Evolutionary conservation across 73 alveolate genomes (phyloP).

Genomic region (Tetrahymena borealis): DNA sequence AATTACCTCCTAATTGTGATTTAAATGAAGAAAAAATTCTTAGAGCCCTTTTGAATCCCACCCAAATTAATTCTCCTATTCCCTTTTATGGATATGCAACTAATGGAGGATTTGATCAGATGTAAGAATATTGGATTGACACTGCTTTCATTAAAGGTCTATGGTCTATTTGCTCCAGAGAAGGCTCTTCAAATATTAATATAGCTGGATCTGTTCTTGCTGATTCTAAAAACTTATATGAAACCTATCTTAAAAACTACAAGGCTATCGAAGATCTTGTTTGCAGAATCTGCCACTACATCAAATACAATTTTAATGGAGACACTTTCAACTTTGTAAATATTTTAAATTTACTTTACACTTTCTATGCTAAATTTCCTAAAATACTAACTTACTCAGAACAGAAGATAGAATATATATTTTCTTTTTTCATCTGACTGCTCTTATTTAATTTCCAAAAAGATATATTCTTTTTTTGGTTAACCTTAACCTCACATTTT

Average conservation of each 20-base stretch:
- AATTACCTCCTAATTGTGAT: background rate
- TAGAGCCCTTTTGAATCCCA: background rate
- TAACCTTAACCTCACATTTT: too few relatives aligned
- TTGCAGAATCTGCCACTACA: background rate
- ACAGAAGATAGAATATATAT: too few relatives aligned
- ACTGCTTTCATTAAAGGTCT: background rate
- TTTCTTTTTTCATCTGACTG: too few relatives aligned
- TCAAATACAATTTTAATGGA: background rate
- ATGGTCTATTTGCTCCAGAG: background rate
- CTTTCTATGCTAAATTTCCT: too few relatives aligned
- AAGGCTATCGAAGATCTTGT: background rate
- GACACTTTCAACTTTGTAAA: background rate
- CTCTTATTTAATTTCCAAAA: too few relatives aligned
- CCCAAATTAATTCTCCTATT: background rate
- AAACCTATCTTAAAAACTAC: background rate
- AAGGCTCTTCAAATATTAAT: background rate
- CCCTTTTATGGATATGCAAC: background rate
- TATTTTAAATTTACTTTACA: too few relatives aligned
- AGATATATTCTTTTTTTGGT: too few relatives aligned
- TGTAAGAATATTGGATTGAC: background rate
- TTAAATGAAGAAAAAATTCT: background rate
- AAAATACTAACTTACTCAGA: too few relatives aligned
- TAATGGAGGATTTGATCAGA: background rate
- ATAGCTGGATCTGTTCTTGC: background rate
- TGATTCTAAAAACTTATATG: background rate